Base-by-base conservation (phyloP, 1,284 basidiomycete species). In the Anthracocystis setariae region DNA sequence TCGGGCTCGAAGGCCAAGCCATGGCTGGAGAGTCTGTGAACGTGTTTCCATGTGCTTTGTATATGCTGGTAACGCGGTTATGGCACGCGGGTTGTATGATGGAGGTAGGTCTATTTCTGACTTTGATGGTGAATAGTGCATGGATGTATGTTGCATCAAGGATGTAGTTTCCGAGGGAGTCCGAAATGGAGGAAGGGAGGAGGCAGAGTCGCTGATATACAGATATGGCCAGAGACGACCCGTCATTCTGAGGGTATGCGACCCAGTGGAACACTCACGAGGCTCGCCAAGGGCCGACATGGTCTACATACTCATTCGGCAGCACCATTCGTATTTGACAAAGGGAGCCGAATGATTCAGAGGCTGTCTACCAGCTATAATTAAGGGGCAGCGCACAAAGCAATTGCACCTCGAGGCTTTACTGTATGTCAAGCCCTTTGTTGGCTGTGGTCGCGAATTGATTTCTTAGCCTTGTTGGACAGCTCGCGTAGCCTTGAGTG, bases 1-100 rank as follows among this genome's bases (percentile, higher is more conserved):
- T 39, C 93, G 87, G 69, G 94, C 89, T 23, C 88, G 86, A 13
- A 94, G 89, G 58, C 90, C 87, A 37, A 96, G 89, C 83, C 92
- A 94, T 8, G 93, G 92, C 24, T 48, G 40, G 2, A 67, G 49
- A 23, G 45, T 46, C 8, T 47, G 32, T 46, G 45, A 42, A 10
- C 18, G 15, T 3, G 21, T 2, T n/a, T 15, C n/a, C 39, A 24
- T 21, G 37, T 3, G 15, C 10, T n/a, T 40, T 49, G 35, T 5
- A 9, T 66, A 46, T 23, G 47, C 25, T 7, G 51, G 51, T 18
- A 18, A 46, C 3, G 44, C 23, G 1, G 38, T 23, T 7, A 35
- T 21, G 15, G 43, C 15, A 7, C 15, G 47, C 3, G 51, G 27
- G 15, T 39, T 32, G 32, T 67, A 67, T 2, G 58, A 56, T 40